Evolutionary conservation across 306 rosid species (phyloP), one percentile per base, ranked within the genome.

Genomic region (Abrus pulchellus): DNA sequence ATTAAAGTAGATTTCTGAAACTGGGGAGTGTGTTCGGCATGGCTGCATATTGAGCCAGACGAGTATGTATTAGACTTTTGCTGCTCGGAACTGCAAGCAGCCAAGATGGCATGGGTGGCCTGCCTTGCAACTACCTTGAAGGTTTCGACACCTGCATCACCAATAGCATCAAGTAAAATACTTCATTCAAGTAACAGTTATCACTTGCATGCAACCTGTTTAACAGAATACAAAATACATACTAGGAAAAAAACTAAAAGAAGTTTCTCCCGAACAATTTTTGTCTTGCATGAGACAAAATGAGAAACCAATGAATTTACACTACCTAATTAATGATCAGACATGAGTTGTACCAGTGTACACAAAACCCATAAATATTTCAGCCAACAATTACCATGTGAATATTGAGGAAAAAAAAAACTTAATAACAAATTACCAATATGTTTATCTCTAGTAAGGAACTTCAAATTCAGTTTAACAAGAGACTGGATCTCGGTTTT

Each of bases 381-480:
- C 67, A 73, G 71, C 75, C 44, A 29, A 68, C 2, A 43, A 73
- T 45, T 33, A 57, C 41, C 5, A 1, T 32, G 48, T 62, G 44
- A 36, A 57, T 30, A 64, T 50, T 27, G 7, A 43, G 40, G 6
- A 28, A 28, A 65, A 48, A 28, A 30, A 9, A 68, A 34, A n/a
- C 9, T 49, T 32, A 45, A 73, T 33, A 66, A 57, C 62, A 45
- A 76, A 33, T 9, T 90, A 92, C 97, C 95, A 83, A 94, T 49
- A 12, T 14, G 82, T 75, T 85, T 85, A 82, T 84, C 88, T 72
- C 74, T 79, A 82, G 82, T 86, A 50, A 92, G 82, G 83, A 82
- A 79, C 85, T 92, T 94, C 88, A 90, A 80, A 80, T 90, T 92
- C 64, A 82, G 86, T 87, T 94, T 94, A 65, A 94, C 98, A 72